phyloP scores from a whole-genome alignment of 2,329 filamentous ascomycete genomes.

The Trichoderma asperellum region DNA sequence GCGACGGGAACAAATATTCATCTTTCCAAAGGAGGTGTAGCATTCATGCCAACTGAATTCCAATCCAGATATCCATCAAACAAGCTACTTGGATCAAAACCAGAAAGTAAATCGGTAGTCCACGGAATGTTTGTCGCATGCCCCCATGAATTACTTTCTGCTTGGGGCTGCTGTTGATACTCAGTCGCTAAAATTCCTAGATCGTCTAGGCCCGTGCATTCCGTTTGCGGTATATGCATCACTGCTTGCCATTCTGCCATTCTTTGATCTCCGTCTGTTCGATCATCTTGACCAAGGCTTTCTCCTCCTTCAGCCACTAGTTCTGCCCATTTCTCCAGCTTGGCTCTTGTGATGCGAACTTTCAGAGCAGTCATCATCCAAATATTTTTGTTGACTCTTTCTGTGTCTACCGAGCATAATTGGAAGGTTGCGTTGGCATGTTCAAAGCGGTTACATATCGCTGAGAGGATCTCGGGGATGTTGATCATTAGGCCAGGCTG shows the following conservation, averaged over 20 bases:
- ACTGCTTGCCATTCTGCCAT: conserved; percentile 30
- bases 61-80: conserved; percentile 45
- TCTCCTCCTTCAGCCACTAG: conserved; percentile 46
- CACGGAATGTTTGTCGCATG: conserved; percentile 31
- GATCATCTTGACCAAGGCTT: conserved; percentile 31
- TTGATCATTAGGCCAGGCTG: conserved; percentile 53
- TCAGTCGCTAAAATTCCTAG: conserved; percentile 12
- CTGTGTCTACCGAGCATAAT: conserved; percentile 38
- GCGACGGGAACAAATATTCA: conserved; percentile 8
- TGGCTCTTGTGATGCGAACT: conserved; percentile 50
- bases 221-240: conserved; percentile 11
- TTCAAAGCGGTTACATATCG: conserved; percentile 49
- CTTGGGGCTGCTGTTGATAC: neutral
- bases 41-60: conserved; percentile 41
- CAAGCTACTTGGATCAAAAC: conserved; percentile 42
- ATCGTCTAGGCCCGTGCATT: conserved; percentile 12
- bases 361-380: conserved; percentile 56
- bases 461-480: conserved; percentile 48
- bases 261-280: conserved; percentile 10
- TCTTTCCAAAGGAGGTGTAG: conserved; percentile 36
- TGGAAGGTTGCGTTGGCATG: conserved; percentile 46
- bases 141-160: neutral
- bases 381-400: conserved; percentile 48
- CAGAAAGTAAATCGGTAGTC: conserved; percentile 41
- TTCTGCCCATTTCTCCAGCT: conserved; percentile 53